phyloP scores from a whole-genome alignment of 768 basidiomycete species.

The Trametes sanguinea region DNA sequence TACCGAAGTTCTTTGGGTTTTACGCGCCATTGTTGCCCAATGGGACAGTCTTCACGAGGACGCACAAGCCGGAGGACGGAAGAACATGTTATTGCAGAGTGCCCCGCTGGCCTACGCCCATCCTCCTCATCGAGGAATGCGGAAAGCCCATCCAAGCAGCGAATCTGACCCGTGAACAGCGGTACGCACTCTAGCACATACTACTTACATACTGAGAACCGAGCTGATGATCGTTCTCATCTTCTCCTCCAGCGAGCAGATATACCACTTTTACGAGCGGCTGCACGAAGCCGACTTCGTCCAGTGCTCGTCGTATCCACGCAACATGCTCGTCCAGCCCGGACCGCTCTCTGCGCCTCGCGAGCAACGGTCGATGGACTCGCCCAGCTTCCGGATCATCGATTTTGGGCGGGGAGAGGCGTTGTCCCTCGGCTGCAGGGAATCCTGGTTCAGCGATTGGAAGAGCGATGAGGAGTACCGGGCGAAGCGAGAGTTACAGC shows the following conservation, averaged over 20 bases:
- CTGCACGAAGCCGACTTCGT: conserved; percentile 42
- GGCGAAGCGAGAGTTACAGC: neutral
- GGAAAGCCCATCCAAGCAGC: conserved; percentile 30
- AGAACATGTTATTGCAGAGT: neutral
- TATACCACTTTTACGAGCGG: conserved; percentile 37
- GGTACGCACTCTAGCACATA: neutral
- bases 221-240: neutral
- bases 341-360: conserved; percentile 42
- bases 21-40: conserved; percentile 31
- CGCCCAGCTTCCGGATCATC: conserved; percentile 48
- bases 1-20: conserved; percentile 22
- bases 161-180: conserved; percentile 27
- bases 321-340: conserved; percentile 47
- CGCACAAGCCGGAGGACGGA: neutral
- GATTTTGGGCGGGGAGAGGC: conserved; percentile 47
- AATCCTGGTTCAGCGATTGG: neutral
- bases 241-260: conserved; percentile 4
- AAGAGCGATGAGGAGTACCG: neutral
- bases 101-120: conserved; percentile 31
- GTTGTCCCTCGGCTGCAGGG: neutral
- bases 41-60: neutral
- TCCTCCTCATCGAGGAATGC: conserved; percentile 51
- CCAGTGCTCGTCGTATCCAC: conserved; percentile 42
- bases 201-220: neutral
- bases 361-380: conserved; percentile 27